Evolutionary conservation across 1,139 yeast genomes (phyloP).

Genomic region (Arxiozyma slooffiae): DNA sequence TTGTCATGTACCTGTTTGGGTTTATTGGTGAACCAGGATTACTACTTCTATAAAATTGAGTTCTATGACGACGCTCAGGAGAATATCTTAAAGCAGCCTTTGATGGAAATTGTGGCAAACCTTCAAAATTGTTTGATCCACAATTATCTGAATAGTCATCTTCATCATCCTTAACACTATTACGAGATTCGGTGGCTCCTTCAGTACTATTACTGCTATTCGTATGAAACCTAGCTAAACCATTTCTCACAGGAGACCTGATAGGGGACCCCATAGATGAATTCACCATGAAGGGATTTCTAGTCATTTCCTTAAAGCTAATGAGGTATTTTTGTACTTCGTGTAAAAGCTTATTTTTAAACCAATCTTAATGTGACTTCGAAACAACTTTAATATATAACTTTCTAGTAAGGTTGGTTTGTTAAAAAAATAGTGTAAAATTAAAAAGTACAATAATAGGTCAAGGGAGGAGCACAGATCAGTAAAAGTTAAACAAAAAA

Average conservation of each 20-base stretch:
- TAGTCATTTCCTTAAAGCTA: constrained; percentile 17
- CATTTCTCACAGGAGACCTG: constrained; percentile 20
- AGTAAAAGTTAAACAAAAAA: background rate
- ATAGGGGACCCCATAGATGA: constrained; percentile 23
- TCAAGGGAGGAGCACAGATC: background rate
- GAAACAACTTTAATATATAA: too few relatives aligned
- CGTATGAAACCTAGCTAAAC: constrained; percentile 23
- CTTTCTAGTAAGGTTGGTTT: background rate
- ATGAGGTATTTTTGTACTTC: too few relatives aligned
- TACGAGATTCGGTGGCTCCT: constrained; percentile 4
- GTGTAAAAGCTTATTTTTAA: too few relatives aligned
- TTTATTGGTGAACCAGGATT: constrained; percentile 26
- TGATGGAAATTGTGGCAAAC: constrained; percentile 35
- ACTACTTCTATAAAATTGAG: constrained; percentile 26
- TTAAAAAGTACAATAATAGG: too few relatives aligned
- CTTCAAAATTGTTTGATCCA: constrained; percentile 25
- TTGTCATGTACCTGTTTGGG: constrained; percentile 37
- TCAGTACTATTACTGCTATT: constrained; percentile 13
- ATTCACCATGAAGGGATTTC: constrained; percentile 29
- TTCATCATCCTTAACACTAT: constrained; percentile 2
- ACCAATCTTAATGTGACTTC: too few relatives aligned
- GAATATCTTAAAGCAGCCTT: constrained; percentile 36
- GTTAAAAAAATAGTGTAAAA: too few relatives aligned
- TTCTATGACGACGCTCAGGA: constrained; percentile 29
- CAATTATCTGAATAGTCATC: constrained; percentile 14